Conservation (phyloP, 2,329 filamentous ascomycete species). For the Fusarium camptoceras region DNA sequence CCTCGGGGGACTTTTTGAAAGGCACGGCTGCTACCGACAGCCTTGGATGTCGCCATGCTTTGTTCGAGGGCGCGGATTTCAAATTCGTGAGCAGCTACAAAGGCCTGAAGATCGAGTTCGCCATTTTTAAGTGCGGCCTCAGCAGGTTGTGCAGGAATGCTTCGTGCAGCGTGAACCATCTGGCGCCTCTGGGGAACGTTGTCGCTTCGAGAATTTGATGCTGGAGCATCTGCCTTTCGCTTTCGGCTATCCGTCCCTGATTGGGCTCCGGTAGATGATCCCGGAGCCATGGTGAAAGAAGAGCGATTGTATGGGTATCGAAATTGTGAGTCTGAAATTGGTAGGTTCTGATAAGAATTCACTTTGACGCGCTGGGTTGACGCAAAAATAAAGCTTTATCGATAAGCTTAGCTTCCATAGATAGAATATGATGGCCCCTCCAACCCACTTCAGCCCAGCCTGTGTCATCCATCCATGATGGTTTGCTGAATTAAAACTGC, state of each 20-base stretch:
- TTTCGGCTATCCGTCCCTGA: conserved; percentile 44
- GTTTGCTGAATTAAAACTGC: background rate
- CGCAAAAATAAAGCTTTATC: conserved; percentile 47
- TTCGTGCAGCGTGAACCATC: conserved; percentile 60
- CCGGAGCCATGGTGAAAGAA: conserved; percentile 46
- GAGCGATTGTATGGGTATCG: background rate
- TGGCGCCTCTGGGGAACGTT: conserved; percentile 56
- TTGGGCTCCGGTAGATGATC: conserved; percentile 43
- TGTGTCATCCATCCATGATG: background rate
- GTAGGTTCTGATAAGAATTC: background rate
- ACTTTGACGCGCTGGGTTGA: conserved; percentile 10
- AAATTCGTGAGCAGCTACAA: conserved; percentile 86
- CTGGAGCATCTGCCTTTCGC: conserved; percentile 40
- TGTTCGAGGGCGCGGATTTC: conserved; percentile 88
- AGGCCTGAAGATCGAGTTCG: conserved; percentile 85
- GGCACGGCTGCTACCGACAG: conserved; percentile 72
- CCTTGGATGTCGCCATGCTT: conserved; percentile 81
- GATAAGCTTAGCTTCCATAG: conserved; percentile 38
- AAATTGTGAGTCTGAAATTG: conserved; percentile 9
- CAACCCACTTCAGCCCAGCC: background rate
- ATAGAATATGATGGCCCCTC: conserved; percentile 1
- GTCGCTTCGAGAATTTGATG: conserved; percentile 44
- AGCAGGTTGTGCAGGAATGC: conserved; percentile 63
- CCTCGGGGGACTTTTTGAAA: conserved; percentile 92
- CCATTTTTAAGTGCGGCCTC: conserved; percentile 72